A percentile compares a stretch with the other conserved stretches of the same genome.
Conservation (phyloP, 192 early-diverging fungal genomes). For the Backusella mclennaniae region DNA sequence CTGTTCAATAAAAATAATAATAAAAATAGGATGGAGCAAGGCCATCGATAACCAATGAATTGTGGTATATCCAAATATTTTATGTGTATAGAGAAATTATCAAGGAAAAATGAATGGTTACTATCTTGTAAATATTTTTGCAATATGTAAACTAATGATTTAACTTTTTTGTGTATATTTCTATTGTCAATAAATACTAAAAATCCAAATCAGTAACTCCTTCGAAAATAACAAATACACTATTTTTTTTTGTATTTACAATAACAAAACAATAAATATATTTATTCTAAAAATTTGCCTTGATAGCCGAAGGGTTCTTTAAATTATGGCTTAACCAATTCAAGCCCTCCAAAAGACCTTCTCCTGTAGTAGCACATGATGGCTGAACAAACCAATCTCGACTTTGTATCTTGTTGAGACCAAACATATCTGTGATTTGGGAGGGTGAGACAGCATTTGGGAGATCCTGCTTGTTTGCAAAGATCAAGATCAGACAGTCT, state of each 20-base stretch:
- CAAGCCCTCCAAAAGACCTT: conserved; percentile 82
- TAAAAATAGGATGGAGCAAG: background rate
- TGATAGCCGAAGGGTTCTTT: conserved; percentile 9
- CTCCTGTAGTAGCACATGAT: conserved; percentile 79
- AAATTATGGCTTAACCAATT: conserved; percentile 84
- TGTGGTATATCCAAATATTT: background rate
- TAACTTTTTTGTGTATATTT: background rate
- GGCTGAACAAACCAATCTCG: conserved; percentile 93
- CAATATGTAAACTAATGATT: background rate
- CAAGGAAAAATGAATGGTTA: background rate
- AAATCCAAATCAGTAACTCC: too few relatives aligned
- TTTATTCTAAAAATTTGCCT: background rate
- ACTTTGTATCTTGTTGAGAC: conserved; percentile 82
- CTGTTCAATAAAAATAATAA: background rate
- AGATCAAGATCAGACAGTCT: conserved; percentile 77
- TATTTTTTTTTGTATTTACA: background rate
- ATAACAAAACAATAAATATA: background rate
- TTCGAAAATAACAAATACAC: background rate
- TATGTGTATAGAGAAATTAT: background rate
- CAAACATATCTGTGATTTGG: conserved; percentile 91
- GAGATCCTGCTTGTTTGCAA: conserved; percentile 53
- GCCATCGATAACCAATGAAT: background rate
- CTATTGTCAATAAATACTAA: too few relatives aligned
- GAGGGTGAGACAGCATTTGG: conserved; percentile 75
- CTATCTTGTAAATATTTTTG: background rate